Evolutionary conservation across 2,329 filamentous ascomycete species (phyloP), one percentile per base, ranked within the genome.

Genomic region (Chalaropsis ovoidea): DNA sequence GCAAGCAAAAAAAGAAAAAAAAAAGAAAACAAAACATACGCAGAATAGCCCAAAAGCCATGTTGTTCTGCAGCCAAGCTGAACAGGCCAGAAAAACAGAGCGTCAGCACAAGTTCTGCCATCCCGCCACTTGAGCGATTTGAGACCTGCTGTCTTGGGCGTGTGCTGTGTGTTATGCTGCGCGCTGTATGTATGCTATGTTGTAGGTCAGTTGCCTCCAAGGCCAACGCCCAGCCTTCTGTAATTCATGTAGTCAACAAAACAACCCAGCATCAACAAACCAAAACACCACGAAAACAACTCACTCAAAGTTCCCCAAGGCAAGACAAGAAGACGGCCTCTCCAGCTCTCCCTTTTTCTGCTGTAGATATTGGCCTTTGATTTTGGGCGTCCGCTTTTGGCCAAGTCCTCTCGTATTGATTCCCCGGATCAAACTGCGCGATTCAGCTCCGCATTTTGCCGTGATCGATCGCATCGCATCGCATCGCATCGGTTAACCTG

Each of bases 221-320:
- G 47, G 47, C 47, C 45, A 52, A 52, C 3, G 22, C 47, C 47
- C 47, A 52, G 47, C 47, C 47, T 52, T 52, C 47, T 52, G 47
- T 27, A 52, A 52, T 52, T 10, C 8, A 39, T 10, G 5, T 39
- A 39, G 35, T 39, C 4, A 39, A 39, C 47, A 11, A 15, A 52
- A 39, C 35, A 24, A 52, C 8, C 47, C 11, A n/a, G 47, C 47
- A 31, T 31, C 31, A 31, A 2, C 31, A 24, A 52, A 31, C 31
- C 31, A 24, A 52, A 27, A 24, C 22, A 52, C 47, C 19, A 0
- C 47, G 6, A 52, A 52, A 24, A 24, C 47, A 52, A 52, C 22
- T 15, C 47, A 17, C 47, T 7, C 35, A 39, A 39, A 39, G 35
- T 10, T 3, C 35, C 35, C 35, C 4, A 39, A 39, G 35, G 8